Base-by-base conservation (phyloP, 2,329 filamentous ascomycete species). In the Paramyrothecium roridum region DNA sequence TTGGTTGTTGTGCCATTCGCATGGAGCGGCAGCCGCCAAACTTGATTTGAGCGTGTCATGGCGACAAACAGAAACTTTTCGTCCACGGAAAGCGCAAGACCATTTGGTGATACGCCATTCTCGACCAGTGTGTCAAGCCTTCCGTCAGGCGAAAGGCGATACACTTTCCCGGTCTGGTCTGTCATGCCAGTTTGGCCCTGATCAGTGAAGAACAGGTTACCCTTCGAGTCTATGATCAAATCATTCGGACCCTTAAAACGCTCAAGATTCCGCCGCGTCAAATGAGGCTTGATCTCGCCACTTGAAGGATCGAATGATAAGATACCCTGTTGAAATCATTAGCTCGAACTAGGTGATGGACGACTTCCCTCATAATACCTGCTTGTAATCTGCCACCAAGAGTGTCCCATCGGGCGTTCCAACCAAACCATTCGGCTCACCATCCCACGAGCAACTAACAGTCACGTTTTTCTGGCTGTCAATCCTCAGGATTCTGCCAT, bases 231-330 rank as follows among this genome's bases (percentile, higher is more conserved):
- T 3, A 75, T 50, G 17, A 76, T 68, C 1, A 77, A 59, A 52
- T 77, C 74, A 50, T 77, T 77, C 0, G 69, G 70, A 0, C 74
- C 73, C 53, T 76, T 77, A 62, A 77, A 77, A 3, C 73, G 64
- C 48, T 76, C 73, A 1, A 77, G 65, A 46, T 77, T 71, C 48
- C 65, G 65, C n/a, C 68, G 61, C 7, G 69, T 68, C 12, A 76
- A 52, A 20, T 69, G 63, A 0, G 69, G 66, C 1, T 59, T 62
- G 10, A 75, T 60, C 2, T 57, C 61, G 1, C 63, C 55, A 1
- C 59, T 67, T 0, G 57, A 55, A 0, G 71, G 72, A 43, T 75
- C 64, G 19, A 74, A 71, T 0, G 60, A 57, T 0, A 77, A 62
- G 11, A 76, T 68, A 0, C 74, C 73, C 73, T 75, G 22, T 20